Conservation (phyloP, 108 stramenopile species). For the Cyclotella sp. region DNA sequence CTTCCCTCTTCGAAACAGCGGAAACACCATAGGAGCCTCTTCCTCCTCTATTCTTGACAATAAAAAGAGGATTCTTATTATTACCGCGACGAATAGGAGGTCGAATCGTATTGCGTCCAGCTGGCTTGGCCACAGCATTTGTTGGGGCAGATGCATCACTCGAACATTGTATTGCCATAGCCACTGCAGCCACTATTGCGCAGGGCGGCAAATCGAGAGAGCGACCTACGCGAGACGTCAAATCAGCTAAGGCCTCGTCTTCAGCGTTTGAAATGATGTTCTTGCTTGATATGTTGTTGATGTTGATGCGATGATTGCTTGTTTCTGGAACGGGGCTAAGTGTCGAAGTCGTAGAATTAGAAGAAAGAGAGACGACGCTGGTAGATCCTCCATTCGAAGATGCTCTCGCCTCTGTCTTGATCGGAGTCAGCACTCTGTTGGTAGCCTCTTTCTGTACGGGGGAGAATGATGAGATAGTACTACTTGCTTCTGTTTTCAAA, state of each 20-base stretch:
- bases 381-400: neutral
- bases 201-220: slow-evolving; percentile 32
- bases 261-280: slow-evolving; percentile 6
- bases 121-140: neutral
- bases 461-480: neutral
- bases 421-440: neutral
- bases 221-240: slow-evolving; percentile 39
- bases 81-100: neutral
- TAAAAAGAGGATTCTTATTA: slow-evolving; percentile 7
- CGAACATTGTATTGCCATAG: slow-evolving; percentile 32
- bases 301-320: neutral
- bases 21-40: neutral
- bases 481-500: neutral
- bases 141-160: slow-evolving; percentile 22
- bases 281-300: neutral
- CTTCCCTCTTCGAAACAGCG: neutral
- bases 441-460: neutral
- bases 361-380: slow-evolving; percentile 1
- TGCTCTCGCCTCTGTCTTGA: slow-evolving; percentile 11
- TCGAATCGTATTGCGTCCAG: neutral
- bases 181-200: slow-evolving; percentile 24
- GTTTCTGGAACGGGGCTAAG: neutral
- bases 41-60: slow-evolving; percentile 3
- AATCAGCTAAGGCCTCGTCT: slow-evolving; percentile 36
- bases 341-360: neutral